A percentile compares a stretch with the other conserved stretches of the same genome.
These are phyloP conservation scores for Colletotrichum musicola DNA, from an alignment of 2,329 filamentous ascomycete species.

Conservation along the genomic window DNA sequence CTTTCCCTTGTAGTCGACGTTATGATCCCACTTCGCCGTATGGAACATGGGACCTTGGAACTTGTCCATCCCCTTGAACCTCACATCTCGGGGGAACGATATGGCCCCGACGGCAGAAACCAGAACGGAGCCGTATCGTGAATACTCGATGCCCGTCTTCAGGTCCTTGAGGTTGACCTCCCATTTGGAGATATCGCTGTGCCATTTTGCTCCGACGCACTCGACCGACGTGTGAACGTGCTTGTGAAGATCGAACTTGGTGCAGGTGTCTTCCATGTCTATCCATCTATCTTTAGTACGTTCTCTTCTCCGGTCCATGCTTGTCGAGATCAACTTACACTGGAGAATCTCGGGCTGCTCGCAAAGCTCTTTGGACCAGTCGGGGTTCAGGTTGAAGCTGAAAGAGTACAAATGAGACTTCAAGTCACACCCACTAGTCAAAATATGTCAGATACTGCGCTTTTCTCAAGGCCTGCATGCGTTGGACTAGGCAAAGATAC, in stretches of 20 bases:
- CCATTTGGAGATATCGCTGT: constrained; percentile 38
- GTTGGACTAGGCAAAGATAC: neutral
- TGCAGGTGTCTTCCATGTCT: constrained; percentile 41
- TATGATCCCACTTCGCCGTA: constrained; percentile 50
- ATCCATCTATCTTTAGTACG: too few species aligned
- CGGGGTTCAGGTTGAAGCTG: constrained; percentile 55
- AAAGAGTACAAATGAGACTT: constrained; percentile 56
- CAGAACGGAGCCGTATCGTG: constrained; percentile 40
- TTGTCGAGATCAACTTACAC: constrained; percentile 37
- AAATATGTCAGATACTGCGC: neutral
- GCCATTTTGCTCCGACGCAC: constrained; percentile 43
- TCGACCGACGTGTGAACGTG: constrained; percentile 42
- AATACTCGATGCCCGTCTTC: constrained; percentile 39
- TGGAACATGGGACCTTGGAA: constrained; percentile 53
- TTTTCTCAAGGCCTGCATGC: neutral
- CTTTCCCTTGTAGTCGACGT: constrained; percentile 45
- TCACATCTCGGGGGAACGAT: constrained; percentile 44
- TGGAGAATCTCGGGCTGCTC: constrained; percentile 52
- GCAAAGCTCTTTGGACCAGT: constrained; percentile 52
- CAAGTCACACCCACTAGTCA: constrained; percentile 45
- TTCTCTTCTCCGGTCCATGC: too few species aligned
- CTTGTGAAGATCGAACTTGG: constrained; percentile 42
- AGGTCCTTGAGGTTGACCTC: constrained; percentile 41
- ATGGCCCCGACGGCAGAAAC: constrained; percentile 46
- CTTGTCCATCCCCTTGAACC: constrained; percentile 45